Evolutionary conservation across 257 asterid species (phyloP).

Genomic region (Solanum etuberosum): DNA sequence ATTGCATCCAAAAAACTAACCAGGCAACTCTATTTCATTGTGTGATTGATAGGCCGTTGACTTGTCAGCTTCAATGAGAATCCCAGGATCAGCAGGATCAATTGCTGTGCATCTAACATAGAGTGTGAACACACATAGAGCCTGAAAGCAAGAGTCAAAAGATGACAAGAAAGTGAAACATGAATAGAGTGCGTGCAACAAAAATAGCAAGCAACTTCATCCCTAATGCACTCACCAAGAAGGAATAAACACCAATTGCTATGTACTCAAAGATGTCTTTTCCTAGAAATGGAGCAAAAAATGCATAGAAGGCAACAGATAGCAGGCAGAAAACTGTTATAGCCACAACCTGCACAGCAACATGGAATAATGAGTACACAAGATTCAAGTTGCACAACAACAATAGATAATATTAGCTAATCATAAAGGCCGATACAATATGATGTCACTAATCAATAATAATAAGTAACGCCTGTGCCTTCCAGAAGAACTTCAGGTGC

Average conservation of each 20-base stretch:
- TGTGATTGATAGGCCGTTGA: conserved; percentile 46
- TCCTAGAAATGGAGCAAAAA: conserved; percentile 96
- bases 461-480: background rate
- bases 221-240: conserved; percentile 49
- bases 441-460: background rate
- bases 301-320: conserved; percentile 92
- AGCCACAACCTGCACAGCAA: conserved; percentile 75
- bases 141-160: conserved; percentile 36
- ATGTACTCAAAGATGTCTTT: conserved; percentile 73
- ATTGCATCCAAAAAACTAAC: conserved; percentile 24
- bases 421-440: background rate
- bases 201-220: background rate
- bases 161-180: conserved; percentile 11
- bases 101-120: conserved; percentile 90
- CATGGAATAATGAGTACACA: background rate
- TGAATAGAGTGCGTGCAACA: background rate
- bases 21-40: conserved; percentile 51
- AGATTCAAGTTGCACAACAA: background rate
- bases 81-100: conserved; percentile 96
- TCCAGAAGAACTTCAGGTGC: background rate
- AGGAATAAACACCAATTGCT: conserved; percentile 78
- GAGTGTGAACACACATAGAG: conserved; percentile 60
- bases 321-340: conserved; percentile 86
- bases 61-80: conserved; percentile 60
- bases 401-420: background rate